phyloP scores from a whole-genome alignment of 306 rosid genomes.

The Hippophae rhamnoides region DNA sequence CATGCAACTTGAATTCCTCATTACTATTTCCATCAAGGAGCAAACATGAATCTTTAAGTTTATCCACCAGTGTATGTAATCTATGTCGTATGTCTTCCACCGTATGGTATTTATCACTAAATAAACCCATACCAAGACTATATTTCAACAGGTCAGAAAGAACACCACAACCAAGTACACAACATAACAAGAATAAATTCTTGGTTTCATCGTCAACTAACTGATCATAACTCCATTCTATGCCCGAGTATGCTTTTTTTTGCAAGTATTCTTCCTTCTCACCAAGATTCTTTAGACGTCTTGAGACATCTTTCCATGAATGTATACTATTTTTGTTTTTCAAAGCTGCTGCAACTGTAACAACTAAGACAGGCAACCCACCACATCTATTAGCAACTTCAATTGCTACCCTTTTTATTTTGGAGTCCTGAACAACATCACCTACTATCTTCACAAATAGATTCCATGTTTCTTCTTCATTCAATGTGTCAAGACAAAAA shows the following conservation, averaged over 20 bases:
- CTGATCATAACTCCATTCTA: constrained; percentile 18
- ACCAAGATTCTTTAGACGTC: constrained; percentile 2
- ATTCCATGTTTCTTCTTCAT: too few relatives aligned
- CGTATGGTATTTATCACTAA: constrained; percentile 1
- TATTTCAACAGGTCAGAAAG: constrained; percentile 25
- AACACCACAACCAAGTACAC: not conserved
- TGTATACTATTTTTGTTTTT: not conserved
- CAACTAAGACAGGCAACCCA: constrained; percentile 33
- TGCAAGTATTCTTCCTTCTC: not conserved
- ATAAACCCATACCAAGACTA: constrained; percentile 18
- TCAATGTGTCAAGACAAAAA: too few relatives aligned
- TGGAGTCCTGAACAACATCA: too few relatives aligned
- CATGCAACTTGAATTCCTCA: constrained; percentile 5
- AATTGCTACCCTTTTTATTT: not conserved
- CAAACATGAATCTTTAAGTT: constrained; percentile 16
- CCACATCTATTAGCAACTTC: not conserved
- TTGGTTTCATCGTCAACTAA: constrained; percentile 9
- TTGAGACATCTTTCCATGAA: not conserved
- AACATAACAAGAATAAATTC: constrained; percentile 18
- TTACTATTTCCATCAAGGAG: not conserved
- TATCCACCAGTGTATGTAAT: constrained; percentile 9
- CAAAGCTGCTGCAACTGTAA: constrained; percentile 22
- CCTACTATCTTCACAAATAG: constrained; percentile 1
- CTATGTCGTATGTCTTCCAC: constrained; percentile 4
- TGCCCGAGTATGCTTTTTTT: not conserved